phyloP scores from a whole-genome alignment of 106 monocot species.

The Allium cepa region DNA sequence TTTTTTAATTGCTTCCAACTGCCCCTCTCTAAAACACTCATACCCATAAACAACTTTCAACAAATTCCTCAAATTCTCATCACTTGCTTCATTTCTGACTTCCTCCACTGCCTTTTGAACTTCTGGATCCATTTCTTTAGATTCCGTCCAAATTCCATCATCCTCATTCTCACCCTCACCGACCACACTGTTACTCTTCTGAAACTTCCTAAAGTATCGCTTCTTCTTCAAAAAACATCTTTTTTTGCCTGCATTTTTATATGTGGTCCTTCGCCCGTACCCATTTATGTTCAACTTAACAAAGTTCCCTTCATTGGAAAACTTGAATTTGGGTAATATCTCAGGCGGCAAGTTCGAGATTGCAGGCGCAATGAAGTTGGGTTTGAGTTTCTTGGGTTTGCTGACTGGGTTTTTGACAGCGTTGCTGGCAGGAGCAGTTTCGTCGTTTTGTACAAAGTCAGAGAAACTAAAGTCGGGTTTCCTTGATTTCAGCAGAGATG shows the following conservation, averaged over 20 bases:
- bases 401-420: constrained; percentile 5
- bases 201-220: constrained; percentile 27
- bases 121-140: constrained; percentile 1
- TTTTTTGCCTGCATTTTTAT: constrained; percentile 22
- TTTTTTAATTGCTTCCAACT: constrained; percentile 60
- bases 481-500: constrained; percentile 49
- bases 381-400: constrained; percentile 16
- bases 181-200: neutral
- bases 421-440: neutral
- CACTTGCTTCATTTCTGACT: constrained; percentile 42
- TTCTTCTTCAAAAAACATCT: constrained; percentile 11
- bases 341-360: constrained; percentile 7
- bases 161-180: constrained; percentile 13
- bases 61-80: constrained; percentile 58
- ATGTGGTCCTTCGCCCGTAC: constrained; percentile 35
- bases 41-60: constrained; percentile 74
- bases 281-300: constrained; percentile 85
- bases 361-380: constrained; percentile 16
- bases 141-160: constrained; percentile 16
- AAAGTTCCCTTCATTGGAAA: constrained; percentile 62
- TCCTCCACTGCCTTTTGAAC: constrained; percentile 35
- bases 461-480: constrained; percentile 41
- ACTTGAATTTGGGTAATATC: constrained; percentile 23
- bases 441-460: constrained; percentile 16
- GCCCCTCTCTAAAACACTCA: constrained; percentile 83